A percentile compares a stretch with the other conserved stretches of the same genome.
phyloP scores from a whole-genome alignment of 371 early-diverging fungal species.

The Amoeboaphelidium occidentale region DNA sequence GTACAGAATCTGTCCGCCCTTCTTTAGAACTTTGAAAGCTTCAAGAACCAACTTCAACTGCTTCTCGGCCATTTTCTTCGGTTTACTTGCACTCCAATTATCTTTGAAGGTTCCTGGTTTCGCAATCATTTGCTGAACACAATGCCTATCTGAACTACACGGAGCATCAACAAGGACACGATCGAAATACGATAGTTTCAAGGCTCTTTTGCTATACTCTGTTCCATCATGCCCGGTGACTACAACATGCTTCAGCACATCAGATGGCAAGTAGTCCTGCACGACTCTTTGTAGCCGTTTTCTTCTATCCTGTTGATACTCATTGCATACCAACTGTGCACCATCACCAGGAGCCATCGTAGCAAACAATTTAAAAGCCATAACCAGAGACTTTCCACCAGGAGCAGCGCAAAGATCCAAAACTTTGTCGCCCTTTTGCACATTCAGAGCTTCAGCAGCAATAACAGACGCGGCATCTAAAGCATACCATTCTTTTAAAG shows the following conservation, averaged over 20 bases:
- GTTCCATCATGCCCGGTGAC: slow-evolving; percentile 30
- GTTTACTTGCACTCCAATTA: slow-evolving; percentile 22
- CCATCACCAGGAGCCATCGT: not conserved
- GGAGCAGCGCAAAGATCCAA: slow-evolving; percentile 28
- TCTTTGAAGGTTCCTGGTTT: slow-evolving; percentile 11
- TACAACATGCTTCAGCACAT: slow-evolving; percentile 14
- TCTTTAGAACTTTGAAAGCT: slow-evolving; percentile 27
- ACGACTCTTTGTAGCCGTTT: slow-evolving; percentile 25
- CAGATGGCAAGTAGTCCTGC: slow-evolving; percentile 24
- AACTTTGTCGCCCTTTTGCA: slow-evolving; percentile 11
- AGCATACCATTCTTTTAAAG: too few species aligned
- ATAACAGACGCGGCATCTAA: slow-evolving; percentile 18
- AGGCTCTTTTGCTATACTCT: slow-evolving; percentile 4
- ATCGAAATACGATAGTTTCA: slow-evolving; percentile 16
- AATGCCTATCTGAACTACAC: slow-evolving; percentile 45
- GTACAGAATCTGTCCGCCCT: slow-evolving; percentile 35
- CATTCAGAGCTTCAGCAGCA: slow-evolving; percentile 17
- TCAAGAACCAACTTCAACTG: slow-evolving; percentile 29
- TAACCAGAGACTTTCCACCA: slow-evolving; percentile 35
- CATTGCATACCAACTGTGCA: slow-evolving; percentile 26
- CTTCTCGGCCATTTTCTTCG: slow-evolving; percentile 20
- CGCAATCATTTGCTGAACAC: slow-evolving; percentile 19
- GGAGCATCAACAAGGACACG: slow-evolving; percentile 47
- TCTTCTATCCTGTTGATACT: slow-evolving; percentile 23
- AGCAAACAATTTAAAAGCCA: slow-evolving; percentile 5